These are phyloP conservation scores for Fusarium dimerum DNA, from an alignment of 2,329 filamentous ascomycete species.

Conservation along the genomic window DNA sequence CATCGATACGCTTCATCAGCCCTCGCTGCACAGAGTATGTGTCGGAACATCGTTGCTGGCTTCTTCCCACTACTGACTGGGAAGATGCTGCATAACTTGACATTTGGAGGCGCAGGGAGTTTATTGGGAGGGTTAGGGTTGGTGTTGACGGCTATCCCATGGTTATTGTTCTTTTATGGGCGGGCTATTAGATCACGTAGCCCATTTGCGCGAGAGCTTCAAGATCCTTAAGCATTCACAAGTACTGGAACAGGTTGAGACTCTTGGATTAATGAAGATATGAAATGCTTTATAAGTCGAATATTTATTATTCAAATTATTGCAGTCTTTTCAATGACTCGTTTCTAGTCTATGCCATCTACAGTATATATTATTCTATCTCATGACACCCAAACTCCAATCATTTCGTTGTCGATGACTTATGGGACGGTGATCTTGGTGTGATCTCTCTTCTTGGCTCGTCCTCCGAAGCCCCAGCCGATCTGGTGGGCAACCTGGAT, in stretches of 20 bases:
- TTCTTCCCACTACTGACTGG: conserved; percentile 79
- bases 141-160: conserved; percentile 65
- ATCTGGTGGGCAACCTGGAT: conserved; percentile 54
- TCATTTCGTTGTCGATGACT: neutral
- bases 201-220: conserved; percentile 51
- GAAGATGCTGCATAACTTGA: conserved; percentile 64
- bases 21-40: conserved; percentile 84
- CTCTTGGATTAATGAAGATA: too few species aligned
- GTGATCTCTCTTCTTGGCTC: conserved; percentile 3
- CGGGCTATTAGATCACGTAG: conserved; percentile 62
- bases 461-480: conserved; percentile 53
- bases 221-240: neutral
- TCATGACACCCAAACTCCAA: neutral
- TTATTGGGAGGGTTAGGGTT: conserved; percentile 61
- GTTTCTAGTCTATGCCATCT: too few species aligned
- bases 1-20: conserved; percentile 82
- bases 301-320: too few species aligned
- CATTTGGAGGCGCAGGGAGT: conserved; percentile 61
- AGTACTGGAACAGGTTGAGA: too few species aligned
- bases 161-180: conserved; percentile 66
- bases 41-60: conserved; percentile 79
- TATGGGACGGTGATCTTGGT: neutral
- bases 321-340: too few species aligned
- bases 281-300: too few species aligned
- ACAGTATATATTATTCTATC: neutral